Base-by-base conservation (phyloP, 78 protist genomes). In the slime mould (Dictyostelium discoideum) region DNA sequence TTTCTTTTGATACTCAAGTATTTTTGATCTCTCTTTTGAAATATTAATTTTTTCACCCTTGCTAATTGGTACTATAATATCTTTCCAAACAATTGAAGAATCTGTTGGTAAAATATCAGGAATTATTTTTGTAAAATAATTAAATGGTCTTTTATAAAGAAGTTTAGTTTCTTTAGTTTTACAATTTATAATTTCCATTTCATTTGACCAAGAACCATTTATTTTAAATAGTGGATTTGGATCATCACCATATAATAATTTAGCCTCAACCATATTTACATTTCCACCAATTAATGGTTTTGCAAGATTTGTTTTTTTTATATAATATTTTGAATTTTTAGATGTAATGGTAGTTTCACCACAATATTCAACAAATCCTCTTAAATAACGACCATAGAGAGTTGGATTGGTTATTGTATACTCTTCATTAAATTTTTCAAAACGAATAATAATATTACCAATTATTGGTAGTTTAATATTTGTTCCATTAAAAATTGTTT, bases 61-160 rank as follows among this genome's bases (percentile, higher is more conserved):
- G 20, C 18, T 69, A 3, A 42, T 26, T 16, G 81, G 42, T 16
- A 2, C 42, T 1, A 32, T 37, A 13, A 74, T 16, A 29, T 74
- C 46, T 74, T 74, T 74, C 81, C 81, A 74, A 37, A 74, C 81
- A 37, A 37, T 74, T 37, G 42, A 74, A 0, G 81, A 74, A 74
- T 74, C 48, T 0, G 81, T 74, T 37, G 81, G 81, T 29, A 74
- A 37, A 32, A 37, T 37, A 5, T 26, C 22, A 74, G 42, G 50
- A 32, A 32, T 74, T 16, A 74, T 32, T 8, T 10, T 32, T 11
- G 46, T 37, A 16, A 29, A 20, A 16, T 74, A 29, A 20, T 69
- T 69, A 9, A 40, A 69, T 74, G 40, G 40, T 14, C 48, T 69
- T 26, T 69, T 74, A 74, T 74, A 74, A 37, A 74, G 37, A 4